A percentile compares a stretch with the other conserved stretches of the same genome.
These are phyloP conservation scores for Epichloe hybrida DNA, from an alignment of 2,329 filamentous ascomycete species.

Conservation along the genomic window DNA sequence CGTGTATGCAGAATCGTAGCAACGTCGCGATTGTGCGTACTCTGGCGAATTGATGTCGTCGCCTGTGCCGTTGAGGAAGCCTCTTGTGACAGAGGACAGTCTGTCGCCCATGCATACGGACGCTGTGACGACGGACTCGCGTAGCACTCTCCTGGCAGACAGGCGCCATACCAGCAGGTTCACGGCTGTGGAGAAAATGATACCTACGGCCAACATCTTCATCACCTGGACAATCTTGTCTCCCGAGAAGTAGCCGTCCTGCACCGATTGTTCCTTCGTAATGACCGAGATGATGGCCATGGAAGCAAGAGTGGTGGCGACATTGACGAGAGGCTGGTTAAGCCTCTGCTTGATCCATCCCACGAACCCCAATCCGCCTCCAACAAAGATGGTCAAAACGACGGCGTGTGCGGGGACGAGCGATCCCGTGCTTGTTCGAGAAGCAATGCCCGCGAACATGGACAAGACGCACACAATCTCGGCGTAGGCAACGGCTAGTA, in stretches of 20 bases:
- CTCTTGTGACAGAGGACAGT: conserved; percentile 66
- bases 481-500: conserved; percentile 62
- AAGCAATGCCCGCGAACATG: conserved; percentile 78
- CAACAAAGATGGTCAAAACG: conserved; percentile 72
- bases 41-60: conserved; percentile 56
- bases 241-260: conserved; percentile 67
- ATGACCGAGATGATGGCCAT: conserved; percentile 81
- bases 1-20: conserved; percentile 54
- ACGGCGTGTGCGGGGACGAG: conserved; percentile 63
- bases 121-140: conserved; percentile 56
- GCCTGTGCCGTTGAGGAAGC: conserved; percentile 73
- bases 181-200: conserved; percentile 55
- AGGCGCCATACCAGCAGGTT: conserved; percentile 68
- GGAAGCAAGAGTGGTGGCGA: conserved; percentile 73
- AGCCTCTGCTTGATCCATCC: conserved; percentile 76
- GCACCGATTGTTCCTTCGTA: conserved; percentile 82
- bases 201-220: conserved; percentile 72
- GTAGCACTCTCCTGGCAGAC: conserved; percentile 61
- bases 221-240: conserved; percentile 71
- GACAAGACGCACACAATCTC: conserved; percentile 61
- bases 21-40: conserved; percentile 47
- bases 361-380: conserved; percentile 73
- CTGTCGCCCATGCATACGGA: conserved; percentile 69
- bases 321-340: conserved; percentile 68
- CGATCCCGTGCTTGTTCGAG: conserved; percentile 52